A percentile compares a stretch with the other conserved stretches of the same genome.
phyloP scores from a whole-genome alignment of 805 yeast species.

The Ogataea siamensis region DNA sequence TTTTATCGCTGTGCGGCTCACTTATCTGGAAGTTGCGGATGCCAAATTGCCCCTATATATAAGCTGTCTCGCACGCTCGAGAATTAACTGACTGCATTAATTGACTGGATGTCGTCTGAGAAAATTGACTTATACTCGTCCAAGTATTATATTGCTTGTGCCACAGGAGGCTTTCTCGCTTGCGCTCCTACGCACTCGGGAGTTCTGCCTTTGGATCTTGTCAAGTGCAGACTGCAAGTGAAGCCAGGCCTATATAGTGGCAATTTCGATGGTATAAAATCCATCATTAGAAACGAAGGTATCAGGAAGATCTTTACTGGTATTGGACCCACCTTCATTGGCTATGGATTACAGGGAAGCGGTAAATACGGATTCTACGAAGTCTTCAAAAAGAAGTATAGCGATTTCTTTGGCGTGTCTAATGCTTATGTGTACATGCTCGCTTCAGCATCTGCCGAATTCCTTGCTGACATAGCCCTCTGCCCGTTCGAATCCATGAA shows the following conservation, averaged over 20 bases:
- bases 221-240: constrained; percentile 92
- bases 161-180: constrained; percentile 77
- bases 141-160: constrained; percentile 71
- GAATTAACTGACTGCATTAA: too few species aligned
- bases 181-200: constrained; percentile 97
- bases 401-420: constrained; percentile 63
- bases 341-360: constrained; percentile 95
- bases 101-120: constrained; percentile 14
- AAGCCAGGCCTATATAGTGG: constrained; percentile 68
- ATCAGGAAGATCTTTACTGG: constrained; percentile 78
- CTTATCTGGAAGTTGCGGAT: constrained; percentile 13
- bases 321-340: constrained; percentile 86
- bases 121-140: constrained; percentile 53
- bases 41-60: background rate
- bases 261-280: constrained; percentile 77
- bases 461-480: constrained; percentile 82
- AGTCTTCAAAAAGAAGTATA: constrained; percentile 77
- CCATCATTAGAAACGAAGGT: constrained; percentile 75
- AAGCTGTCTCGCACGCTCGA: too few species aligned
- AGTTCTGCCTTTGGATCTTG: constrained; percentile 90
- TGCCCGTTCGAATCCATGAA: constrained; percentile 97
- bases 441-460: constrained; percentile 93
- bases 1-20: constrained; percentile 6
- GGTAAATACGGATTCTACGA: constrained; percentile 97
- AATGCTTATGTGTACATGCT: constrained; percentile 73